Conservation (phyloP, 176 grass and related monocot species). For the Triticum dicoccoides region DNA sequence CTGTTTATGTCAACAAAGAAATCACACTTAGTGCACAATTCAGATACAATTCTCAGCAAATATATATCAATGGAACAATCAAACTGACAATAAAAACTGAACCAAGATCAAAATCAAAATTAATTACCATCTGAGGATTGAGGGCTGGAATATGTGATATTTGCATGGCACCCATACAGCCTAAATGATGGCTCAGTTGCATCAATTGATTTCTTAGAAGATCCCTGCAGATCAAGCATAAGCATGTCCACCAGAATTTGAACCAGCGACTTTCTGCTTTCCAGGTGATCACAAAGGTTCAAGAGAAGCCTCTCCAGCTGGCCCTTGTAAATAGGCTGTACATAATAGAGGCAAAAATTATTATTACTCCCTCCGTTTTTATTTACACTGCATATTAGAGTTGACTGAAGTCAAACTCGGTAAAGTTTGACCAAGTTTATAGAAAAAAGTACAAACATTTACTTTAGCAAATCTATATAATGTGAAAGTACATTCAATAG, state of each 20-base stretch:
- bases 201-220: conserved; percentile 52
- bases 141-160: conserved; percentile 87
- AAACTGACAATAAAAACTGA: neutral
- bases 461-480: too few relatives aligned
- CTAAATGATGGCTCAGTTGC: conserved; percentile 69
- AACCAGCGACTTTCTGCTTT: conserved; percentile 80
- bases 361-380: neutral
- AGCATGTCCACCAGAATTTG: conserved; percentile 92
- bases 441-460: too few relatives aligned
- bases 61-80: neutral
- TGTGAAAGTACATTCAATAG: too few relatives aligned
- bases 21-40: conserved; percentile 7
- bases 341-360: neutral
- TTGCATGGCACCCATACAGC: conserved; percentile 91
- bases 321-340: conserved; percentile 72
- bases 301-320: conserved; percentile 88
- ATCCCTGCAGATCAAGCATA: conserved; percentile 88
- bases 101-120: neutral
- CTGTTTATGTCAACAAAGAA: conserved; percentile 36
- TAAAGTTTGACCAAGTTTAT: too few relatives aligned
- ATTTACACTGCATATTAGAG: too few relatives aligned
- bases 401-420: too few relatives aligned
- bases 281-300: conserved; percentile 82
- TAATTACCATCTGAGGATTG: conserved; percentile 76
- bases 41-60: neutral